These are phyloP conservation scores for Apiospora aurea DNA, from an alignment of 2,329 filamentous ascomycete species.

Conservation along the genomic window DNA sequence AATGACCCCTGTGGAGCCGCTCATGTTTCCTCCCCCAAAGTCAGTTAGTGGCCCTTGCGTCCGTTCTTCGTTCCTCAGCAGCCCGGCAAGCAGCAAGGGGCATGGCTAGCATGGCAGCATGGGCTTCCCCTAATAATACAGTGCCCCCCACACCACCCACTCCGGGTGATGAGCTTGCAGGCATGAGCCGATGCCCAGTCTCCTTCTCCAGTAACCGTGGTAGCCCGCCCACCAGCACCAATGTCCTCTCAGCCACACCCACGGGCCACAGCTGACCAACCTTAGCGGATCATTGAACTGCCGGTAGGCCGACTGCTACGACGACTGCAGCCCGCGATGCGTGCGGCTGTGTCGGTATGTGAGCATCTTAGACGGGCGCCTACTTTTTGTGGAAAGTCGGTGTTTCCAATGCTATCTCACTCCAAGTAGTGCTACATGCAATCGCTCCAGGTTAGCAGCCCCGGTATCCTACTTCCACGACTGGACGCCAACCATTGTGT, in stretches of 20 bases:
- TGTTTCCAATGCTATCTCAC: too few relatives aligned
- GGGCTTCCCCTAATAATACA: constrained; percentile 21
- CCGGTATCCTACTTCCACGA: too few relatives aligned
- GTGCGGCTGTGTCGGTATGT: too few relatives aligned
- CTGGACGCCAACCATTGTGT: neutral
- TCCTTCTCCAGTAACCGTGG: neutral
- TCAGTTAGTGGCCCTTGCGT: constrained; percentile 3
- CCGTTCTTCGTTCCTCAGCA: neutral
- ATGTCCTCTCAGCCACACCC: neutral
- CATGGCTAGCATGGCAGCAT: too few relatives aligned
- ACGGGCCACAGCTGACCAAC: neutral
- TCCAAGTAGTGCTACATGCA: too few relatives aligned
- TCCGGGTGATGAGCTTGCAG: constrained; percentile 15
- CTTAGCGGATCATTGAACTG: constrained; percentile 13
- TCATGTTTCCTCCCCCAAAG: constrained; percentile 18
- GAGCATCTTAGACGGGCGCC: too few relatives aligned
- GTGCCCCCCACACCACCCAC: constrained; percentile 7
- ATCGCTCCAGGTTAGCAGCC: too few relatives aligned
- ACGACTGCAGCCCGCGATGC: neutral
- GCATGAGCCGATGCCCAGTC: constrained; percentile 9
- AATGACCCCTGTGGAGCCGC: constrained; percentile 8
- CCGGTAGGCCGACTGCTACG: neutral
- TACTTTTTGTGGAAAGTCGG: too few relatives aligned
- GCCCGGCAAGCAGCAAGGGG: neutral
- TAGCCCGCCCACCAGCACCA: neutral